Evolutionary conservation across 768 basidiomycete species (phyloP), one percentile per base, ranked within the genome.

Genomic region (Collybia sp.): DNA sequence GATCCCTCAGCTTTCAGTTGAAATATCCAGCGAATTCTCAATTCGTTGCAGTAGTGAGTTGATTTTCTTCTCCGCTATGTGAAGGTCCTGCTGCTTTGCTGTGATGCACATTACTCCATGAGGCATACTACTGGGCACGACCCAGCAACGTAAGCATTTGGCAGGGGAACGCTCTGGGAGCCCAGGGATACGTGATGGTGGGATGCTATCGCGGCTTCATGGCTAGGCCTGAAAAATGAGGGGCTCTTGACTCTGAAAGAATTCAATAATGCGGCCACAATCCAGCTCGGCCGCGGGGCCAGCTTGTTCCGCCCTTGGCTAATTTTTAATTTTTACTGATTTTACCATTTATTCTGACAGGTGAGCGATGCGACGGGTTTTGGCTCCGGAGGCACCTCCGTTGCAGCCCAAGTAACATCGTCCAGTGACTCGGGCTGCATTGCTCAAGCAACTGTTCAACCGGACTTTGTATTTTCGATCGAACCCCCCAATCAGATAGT

Each of bases 361-460:
- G 70, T 85, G 52, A 80, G 79, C 57, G 83, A 85, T 52, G 62
- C 59, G 38, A 66, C 69, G 1, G 76, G 75, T 1, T 88, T 88
- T 57, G 88, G 82, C 5, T 68, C 80, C 0, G 88, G 88, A 5
- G 88, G 88, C 3, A 88, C 88, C 1, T 88, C 83, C 47, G 79
- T 78, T 2, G 76, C 79, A 2, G 81, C 78, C 1, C 71, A 67
- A 49, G 85, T 89, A 20, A 58, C 61, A 19, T 40, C 55, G 9
- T 82, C 77, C 1, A 63, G 62, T 37, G 77, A 85, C 56, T 50
- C 70, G 10, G 75, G 72, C 44, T 91, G 88, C 62, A 88, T 80
- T 55, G 68, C 85, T 49, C 19, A 77, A 6, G 68, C 64, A 15
- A 66, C 57, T 16, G 79, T 84, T 16, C 50, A 65, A 6, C 79